phyloP scores from a whole-genome alignment of 805 yeast genomes.

The Ogataea kodamae region DNA sequence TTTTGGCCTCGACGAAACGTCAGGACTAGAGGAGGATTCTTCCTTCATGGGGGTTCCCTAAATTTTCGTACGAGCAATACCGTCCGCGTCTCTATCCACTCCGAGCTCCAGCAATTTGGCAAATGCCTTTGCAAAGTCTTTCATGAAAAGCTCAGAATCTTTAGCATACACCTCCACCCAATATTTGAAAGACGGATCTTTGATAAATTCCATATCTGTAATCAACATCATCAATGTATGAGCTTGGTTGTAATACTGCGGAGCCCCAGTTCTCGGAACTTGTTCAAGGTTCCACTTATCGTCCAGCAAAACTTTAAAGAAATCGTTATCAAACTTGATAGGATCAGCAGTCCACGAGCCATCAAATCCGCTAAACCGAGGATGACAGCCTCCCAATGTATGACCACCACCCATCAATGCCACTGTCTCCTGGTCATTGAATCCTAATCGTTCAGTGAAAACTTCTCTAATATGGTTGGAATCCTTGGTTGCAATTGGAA shows the following conservation, averaged over 20 bases:
- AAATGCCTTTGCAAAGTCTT: constrained; percentile 64
- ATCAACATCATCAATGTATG: constrained; percentile 75
- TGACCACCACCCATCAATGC: constrained; percentile 77
- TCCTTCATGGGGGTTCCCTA: constrained; percentile 24
- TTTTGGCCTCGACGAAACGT: constrained; percentile 50
- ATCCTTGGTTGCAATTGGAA: constrained; percentile 71
- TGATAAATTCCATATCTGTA: constrained; percentile 64
- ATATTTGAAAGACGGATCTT: constrained; percentile 54
- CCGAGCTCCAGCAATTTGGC: constrained; percentile 55
- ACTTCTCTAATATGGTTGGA: constrained; percentile 61
- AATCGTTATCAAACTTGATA: constrained; percentile 40
- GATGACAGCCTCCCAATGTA: constrained; percentile 73
- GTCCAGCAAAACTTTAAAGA: constrained; percentile 44
- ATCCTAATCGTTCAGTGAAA: constrained; percentile 58
- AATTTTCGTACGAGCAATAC: constrained; percentile 29
- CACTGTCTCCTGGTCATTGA: constrained; percentile 68
- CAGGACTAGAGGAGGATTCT: constrained; percentile 48
- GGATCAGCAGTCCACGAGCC: constrained; percentile 47
- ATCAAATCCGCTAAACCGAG: constrained; percentile 45
- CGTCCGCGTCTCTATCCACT: constrained; percentile 34
- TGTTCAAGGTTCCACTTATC: constrained; percentile 39
- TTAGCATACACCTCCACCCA: constrained; percentile 68
- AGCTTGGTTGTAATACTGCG: constrained; percentile 38
- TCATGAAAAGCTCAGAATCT: constrained; percentile 58
- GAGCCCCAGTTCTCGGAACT: constrained; percentile 41